Percentiles rank a stretch among this genome's conserved stretches.
Conservation (phyloP, 2,329 filamentous ascomycete species). For the Fusarium falciforme region DNA sequence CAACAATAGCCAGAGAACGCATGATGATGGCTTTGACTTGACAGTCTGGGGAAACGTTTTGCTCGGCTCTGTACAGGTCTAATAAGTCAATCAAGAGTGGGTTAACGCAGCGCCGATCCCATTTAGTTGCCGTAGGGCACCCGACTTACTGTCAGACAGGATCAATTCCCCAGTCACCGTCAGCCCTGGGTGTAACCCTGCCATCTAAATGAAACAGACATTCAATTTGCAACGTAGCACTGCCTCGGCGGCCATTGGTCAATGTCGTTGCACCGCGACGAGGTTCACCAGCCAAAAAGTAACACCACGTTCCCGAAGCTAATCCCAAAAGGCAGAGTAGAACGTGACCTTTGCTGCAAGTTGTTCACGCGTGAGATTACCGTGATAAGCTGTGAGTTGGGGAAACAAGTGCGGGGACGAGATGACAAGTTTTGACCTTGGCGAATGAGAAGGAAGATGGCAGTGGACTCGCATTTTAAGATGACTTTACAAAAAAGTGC, state of each 20-base stretch:
- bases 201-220: background rate
- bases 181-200: slow-evolving; percentile 4
- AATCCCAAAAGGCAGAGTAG: background rate
- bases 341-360: background rate
- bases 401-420: background rate
- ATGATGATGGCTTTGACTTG: slow-evolving; percentile 12
- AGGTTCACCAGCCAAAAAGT: background rate
- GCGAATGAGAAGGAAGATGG: too few species aligned
- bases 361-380: background rate
- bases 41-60: background rate
- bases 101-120: background rate
- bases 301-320: background rate
- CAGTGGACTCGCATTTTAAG: too few species aligned
- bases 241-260: background rate
- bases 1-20: slow-evolving; percentile 4
- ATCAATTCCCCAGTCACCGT: background rate
- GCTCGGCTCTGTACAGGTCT: background rate
- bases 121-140: background rate
- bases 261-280: background rate
- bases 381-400: background rate
- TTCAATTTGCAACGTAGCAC: slow-evolving; percentile 32
- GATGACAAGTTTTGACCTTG: too few species aligned
- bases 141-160: background rate
- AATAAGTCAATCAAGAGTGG: background rate
- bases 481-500: too few species aligned